A percentile compares a stretch with the other conserved stretches of the same genome.
phyloP scores from a whole-genome alignment of 2,329 filamentous ascomycete species.

The Xylariaceae sp. region DNA sequence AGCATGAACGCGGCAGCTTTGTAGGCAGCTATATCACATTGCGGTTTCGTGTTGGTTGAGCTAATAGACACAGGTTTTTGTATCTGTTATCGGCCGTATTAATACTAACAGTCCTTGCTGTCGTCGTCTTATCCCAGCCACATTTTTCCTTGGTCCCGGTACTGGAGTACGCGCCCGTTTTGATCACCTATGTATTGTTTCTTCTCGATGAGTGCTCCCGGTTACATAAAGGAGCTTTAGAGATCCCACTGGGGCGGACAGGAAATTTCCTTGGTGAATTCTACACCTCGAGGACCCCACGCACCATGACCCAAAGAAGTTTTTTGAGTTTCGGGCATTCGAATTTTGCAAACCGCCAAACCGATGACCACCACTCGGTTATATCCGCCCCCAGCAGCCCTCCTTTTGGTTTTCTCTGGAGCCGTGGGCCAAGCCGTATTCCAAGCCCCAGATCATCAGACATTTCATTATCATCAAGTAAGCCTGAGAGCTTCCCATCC shows the following conservation, averaged over 20 bases:
- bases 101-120: conserved; percentile 2
- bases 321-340: conserved; percentile 2
- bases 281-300: neutral
- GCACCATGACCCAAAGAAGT: neutral
- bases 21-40: conserved; percentile 13
- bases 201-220: conserved; percentile 22
- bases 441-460: conserved; percentile 34
- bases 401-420: conserved; percentile 16
- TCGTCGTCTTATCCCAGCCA: conserved; percentile 5
- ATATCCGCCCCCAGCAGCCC: conserved; percentile 10
- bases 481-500: conserved; percentile 30
- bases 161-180: conserved; percentile 11
- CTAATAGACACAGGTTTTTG: conserved; percentile 16
- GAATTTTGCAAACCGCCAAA: neutral
- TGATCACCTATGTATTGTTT: conserved; percentile 17
- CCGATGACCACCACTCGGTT: neutral
- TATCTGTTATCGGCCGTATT: conserved; percentile 12
- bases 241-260: conserved; percentile 5
- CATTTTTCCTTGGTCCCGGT: conserved; percentile 2
- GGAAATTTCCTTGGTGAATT: neutral
- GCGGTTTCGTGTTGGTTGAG: neutral
- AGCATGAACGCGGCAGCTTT: conserved; percentile 26
- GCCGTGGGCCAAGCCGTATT: conserved; percentile 8
- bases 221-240: neutral
- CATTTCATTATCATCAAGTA: conserved; percentile 30